Evolutionary conservation across 768 basidiomycete genomes (phyloP).

Genomic region (Trichaptum fuscoviolaceum): DNA sequence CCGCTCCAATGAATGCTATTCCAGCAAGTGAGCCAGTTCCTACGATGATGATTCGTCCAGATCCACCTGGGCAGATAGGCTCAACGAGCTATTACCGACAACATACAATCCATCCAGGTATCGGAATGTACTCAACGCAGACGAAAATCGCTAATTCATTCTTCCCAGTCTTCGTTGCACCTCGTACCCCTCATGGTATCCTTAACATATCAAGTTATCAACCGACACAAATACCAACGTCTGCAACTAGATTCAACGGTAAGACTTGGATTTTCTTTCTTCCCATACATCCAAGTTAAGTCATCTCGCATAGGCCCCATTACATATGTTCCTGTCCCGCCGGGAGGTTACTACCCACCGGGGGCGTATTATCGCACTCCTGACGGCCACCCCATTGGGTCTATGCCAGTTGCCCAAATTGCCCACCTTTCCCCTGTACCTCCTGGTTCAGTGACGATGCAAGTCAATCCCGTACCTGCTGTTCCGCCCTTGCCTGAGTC

Average conservation of each 20-base stretch:
- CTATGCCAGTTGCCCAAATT: not conserved
- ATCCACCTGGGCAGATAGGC: constrained; percentile 27
- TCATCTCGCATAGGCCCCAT: not conserved
- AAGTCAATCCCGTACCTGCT: not conserved
- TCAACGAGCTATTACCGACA: constrained; percentile 62
- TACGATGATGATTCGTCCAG: constrained; percentile 25
- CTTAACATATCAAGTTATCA: constrained; percentile 39
- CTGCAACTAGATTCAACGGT: constrained; percentile 42
- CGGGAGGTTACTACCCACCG: not conserved
- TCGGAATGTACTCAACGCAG: constrained; percentile 11
- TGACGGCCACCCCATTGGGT: not conserved
- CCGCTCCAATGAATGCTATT: constrained; percentile 17
- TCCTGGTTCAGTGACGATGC: not conserved
- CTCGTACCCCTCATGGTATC: constrained; percentile 30
- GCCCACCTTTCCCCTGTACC: not conserved
- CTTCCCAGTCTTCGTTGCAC: constrained; percentile 30
- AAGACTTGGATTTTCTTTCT: constrained; percentile 21
- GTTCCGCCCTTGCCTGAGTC: not conserved
- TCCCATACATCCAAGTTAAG: not conserved
- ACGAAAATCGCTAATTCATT: constrained; percentile 5
- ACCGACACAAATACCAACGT: constrained; percentile 44
- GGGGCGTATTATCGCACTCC: constrained; percentile 3
- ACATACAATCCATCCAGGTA: constrained; percentile 49
- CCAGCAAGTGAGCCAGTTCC: constrained; percentile 15
- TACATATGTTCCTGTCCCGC: not conserved